A percentile compares a stretch with the other conserved stretches of the same genome.
Conservation (phyloP, 306 rosid genomes). For the Spatholobus suberectus region DNA sequence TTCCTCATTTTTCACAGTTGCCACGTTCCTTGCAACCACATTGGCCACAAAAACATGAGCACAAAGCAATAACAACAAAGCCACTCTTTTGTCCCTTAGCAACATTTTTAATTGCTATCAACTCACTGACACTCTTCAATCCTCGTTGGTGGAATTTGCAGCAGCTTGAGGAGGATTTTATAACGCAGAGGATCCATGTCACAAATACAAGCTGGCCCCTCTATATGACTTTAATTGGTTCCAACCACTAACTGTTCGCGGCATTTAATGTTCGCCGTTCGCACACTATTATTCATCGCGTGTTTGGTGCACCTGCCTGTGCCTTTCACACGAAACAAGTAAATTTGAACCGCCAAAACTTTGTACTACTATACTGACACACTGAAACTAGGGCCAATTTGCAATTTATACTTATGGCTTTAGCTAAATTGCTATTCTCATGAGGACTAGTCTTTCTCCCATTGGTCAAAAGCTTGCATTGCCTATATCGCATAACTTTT, state of each 20-base stretch:
- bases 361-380: conserved; percentile 6
- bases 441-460: not conserved
- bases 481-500: not conserved
- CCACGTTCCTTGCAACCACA: conserved; percentile 72
- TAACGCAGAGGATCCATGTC: conserved; percentile 5
- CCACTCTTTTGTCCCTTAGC: conserved; percentile 34
- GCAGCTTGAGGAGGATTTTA: conserved; percentile 36
- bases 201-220: not conserved
- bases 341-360: conserved; percentile 31
- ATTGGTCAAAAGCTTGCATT: conserved; percentile 26
- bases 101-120: conserved; percentile 45
- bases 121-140: conserved; percentile 31
- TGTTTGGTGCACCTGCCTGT: conserved; percentile 47
- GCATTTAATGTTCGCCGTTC: conserved; percentile 45
- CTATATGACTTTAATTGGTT: conserved; percentile 39
- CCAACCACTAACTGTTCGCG: conserved; percentile 66
- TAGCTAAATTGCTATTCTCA: not conserved
- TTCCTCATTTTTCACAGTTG: conserved; percentile 44
- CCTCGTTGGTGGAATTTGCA: conserved; percentile 24
- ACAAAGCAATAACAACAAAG: conserved; percentile 58
- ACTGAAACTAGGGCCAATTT: conserved; percentile 20
- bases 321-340: conserved; percentile 38
- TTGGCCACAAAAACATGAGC: conserved; percentile 53
- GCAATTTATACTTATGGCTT: conserved; percentile 22
- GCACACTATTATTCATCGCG: conserved; percentile 39